A percentile compares a stretch with the other conserved stretches of the same genome.
Conservation (phyloP, 2,329 filamentous ascomycete genomes). For the Rachicladosporium sp. region DNA sequence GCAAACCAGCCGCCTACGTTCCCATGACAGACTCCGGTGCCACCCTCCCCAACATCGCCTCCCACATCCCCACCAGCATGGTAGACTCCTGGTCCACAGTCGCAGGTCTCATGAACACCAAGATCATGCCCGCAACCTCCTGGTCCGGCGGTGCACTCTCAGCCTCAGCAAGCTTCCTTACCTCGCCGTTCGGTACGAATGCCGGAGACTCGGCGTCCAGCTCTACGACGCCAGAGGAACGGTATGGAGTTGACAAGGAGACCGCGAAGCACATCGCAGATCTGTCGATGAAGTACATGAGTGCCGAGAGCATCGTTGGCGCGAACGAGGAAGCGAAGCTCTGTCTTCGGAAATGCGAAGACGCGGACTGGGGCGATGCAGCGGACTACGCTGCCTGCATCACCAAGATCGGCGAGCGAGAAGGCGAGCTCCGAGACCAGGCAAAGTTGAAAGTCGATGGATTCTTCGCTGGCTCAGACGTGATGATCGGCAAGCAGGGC, state of each 20-base stretch:
- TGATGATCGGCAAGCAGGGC: conserved; percentile 31
- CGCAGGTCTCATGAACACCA: conserved; percentile 22
- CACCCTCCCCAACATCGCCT: conserved; percentile 13
- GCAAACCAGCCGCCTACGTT: conserved; percentile 30
- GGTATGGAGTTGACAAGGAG: conserved; percentile 15
- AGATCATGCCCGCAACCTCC: conserved; percentile 16
- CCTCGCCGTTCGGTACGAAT: background rate
- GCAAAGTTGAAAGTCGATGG: conserved; percentile 18
- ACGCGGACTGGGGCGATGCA: conserved; percentile 22
- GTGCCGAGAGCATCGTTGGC: conserved; percentile 22
- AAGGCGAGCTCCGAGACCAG: background rate
- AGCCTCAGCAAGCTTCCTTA: conserved; percentile 10
- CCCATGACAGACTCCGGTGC: conserved; percentile 24
- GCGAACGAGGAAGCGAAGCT: conserved; percentile 28
- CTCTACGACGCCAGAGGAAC: conserved; percentile 10
- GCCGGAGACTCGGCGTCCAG: background rate
- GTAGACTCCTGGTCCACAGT: conserved; percentile 23
- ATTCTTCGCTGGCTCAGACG: conserved; percentile 29
- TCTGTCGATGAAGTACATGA: conserved; percentile 12
- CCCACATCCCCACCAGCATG: conserved; percentile 17
- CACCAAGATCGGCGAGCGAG: conserved; percentile 10
- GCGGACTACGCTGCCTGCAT: conserved; percentile 24
- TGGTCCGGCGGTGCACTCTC: conserved; percentile 21
- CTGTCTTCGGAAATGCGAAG: conserved; percentile 24
- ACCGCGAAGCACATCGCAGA: conserved; percentile 13